Conservation (phyloP, 2,329 filamentous ascomycete species). For the Xylaria sp. region DNA sequence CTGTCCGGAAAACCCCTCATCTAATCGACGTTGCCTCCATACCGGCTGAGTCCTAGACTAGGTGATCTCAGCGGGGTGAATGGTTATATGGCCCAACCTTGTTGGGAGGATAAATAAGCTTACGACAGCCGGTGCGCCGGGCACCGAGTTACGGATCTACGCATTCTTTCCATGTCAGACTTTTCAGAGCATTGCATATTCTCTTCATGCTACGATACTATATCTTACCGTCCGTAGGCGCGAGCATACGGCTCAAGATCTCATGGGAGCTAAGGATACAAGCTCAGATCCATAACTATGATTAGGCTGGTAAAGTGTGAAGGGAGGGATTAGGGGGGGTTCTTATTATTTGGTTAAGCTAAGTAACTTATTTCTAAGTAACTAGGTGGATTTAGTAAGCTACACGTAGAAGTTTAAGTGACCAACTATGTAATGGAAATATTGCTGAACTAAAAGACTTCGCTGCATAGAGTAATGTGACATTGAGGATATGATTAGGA, state of each 20-base stretch:
- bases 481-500: no score
- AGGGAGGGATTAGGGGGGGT: no score
- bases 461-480: not conserved
- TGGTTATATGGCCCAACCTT: no score
- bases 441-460: not conserved
- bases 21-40: not conserved
- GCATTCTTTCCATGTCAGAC: not conserved
- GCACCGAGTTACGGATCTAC: not conserved
- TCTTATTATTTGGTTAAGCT: not conserved
- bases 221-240: not conserved
- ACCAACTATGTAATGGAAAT: not conserved
- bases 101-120: not conserved
- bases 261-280: no score
- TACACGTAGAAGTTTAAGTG: not conserved
- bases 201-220: not conserved
- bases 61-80: no score
- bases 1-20: no score
- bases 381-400: not conserved
- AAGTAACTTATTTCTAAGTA: not conserved
- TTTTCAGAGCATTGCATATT: not conserved
- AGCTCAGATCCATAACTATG: no score
- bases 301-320: no score
- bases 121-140: not conserved
- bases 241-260: no score
- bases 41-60: no score